Conservation (phyloP, 2,329 filamentous ascomycete genomes). For the Aureobasidium sp. region DNA sequence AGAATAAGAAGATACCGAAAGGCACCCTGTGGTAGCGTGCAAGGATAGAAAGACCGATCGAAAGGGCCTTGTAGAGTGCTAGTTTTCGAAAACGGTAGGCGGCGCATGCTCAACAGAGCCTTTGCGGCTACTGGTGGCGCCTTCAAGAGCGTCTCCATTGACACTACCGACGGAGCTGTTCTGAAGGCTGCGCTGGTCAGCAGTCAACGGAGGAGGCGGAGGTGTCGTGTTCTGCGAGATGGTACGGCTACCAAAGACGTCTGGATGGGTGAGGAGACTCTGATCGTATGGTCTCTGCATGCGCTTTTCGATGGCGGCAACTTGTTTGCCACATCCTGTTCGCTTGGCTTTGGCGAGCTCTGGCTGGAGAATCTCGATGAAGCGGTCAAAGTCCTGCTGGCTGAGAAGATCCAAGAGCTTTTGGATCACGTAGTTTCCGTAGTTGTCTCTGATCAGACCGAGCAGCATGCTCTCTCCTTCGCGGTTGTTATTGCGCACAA, state of each 20-base stretch:
- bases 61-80: neutral
- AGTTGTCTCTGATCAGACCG: conserved; percentile 78
- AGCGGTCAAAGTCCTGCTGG: conserved; percentile 32
- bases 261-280: conserved; percentile 23
- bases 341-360: conserved; percentile 38
- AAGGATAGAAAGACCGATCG: neutral
- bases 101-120: conserved; percentile 12
- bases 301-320: conserved; percentile 39
- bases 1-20: neutral
- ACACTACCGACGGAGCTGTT: conserved; percentile 18
- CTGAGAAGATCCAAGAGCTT: conserved; percentile 55
- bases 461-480: conserved; percentile 60
- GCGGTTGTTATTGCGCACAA: conserved; percentile 49
- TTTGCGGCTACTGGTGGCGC: conserved; percentile 22
- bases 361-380: conserved; percentile 34
- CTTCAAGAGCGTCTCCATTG: conserved; percentile 28
- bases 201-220: conserved; percentile 12
- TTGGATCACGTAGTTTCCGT: conserved; percentile 93
- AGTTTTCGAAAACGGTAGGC: neutral
- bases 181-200: conserved; percentile 14
- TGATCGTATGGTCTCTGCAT: conserved; percentile 30
- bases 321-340: conserved; percentile 35
- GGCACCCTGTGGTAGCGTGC: no score
- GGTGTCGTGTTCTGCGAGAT: neutral
- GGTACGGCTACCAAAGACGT: neutral